Conservation (phyloP, 2,329 filamentous ascomycete genomes). For the Phoma sp. region DNA sequence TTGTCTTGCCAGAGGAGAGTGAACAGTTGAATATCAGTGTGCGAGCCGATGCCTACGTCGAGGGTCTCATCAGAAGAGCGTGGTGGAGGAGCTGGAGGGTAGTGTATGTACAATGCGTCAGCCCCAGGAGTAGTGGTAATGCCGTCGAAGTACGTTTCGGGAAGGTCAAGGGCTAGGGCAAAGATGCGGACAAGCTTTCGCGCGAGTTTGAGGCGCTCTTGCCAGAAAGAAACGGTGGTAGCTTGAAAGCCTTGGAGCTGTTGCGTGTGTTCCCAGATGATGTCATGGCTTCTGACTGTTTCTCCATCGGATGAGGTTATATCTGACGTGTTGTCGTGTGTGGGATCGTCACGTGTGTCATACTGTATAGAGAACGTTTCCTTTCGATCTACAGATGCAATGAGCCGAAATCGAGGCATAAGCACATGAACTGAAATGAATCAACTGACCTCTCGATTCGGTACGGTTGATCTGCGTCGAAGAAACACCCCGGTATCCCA, state of each 20-base stretch:
- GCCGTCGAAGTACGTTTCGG: conserved; percentile 62
- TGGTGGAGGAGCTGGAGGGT: conserved; percentile 17
- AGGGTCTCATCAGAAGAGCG: conserved; percentile 4
- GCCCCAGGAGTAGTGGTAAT: conserved; percentile 60
- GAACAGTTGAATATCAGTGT: conserved; percentile 22
- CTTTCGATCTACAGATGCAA: not conserved
- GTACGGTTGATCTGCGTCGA: conserved; percentile 4
- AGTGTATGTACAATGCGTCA: conserved; percentile 32
- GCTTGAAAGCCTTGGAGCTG: conserved; percentile 56
- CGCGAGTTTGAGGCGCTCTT: conserved; percentile 57
- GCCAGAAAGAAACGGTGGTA: conserved; percentile 57
- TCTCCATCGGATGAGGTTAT: not conserved
- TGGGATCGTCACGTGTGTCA: conserved; percentile 2
- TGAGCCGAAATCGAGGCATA: not conserved
- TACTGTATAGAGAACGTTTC: conserved; percentile 9
- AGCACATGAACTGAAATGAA: not conserved
- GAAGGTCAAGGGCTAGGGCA: conserved; percentile 61
- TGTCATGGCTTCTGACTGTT: not conserved
- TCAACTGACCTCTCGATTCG: not conserved
- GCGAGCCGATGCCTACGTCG: conserved; percentile 29
- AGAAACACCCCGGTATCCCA: conserved; percentile 1
- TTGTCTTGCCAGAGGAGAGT: conserved; percentile 17
- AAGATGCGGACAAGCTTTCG: conserved; percentile 60
- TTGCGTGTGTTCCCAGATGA: not conserved
- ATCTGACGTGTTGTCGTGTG: not conserved